Base-by-base conservation (phyloP, 192 early-diverging fungal genomes). In the Mortierella antarctica region DNA sequence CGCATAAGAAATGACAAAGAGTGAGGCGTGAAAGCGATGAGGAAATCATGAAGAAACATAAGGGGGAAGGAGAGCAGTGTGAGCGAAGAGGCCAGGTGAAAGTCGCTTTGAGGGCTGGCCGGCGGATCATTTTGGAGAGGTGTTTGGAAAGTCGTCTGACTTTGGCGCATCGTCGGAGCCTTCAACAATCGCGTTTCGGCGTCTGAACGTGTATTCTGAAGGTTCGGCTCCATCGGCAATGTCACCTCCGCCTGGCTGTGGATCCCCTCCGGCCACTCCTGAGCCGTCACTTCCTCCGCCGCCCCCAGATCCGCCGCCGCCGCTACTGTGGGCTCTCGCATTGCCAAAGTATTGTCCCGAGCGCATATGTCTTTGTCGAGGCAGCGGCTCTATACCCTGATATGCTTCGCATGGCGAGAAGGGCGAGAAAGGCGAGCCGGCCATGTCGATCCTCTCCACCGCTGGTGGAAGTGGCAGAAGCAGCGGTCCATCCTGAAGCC, bases 91-190 rank as follows among this genome's bases (percentile, higher is more conserved):
- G 50, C 1, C 11, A 51, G 17, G 50, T 11, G 13, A 2, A 17
- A 17, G 50, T 51, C 17, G 50, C 50, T 15, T 11, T 11, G 17
- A 51, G 17, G 50, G 50, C 11, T 51, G 50, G 51, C 57, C 40
- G 40, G 18, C 46, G 21, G 47, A 67, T 80, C 77, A 80, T 49
- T 80, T 80, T 31, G 77, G 70, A 7, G 77, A 72, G 12, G 41
- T 45, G 52, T 57, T 71, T 13, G 77, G 63, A 60, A 71, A 80
- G 59, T 80, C 77, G 39, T 80, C 77, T 11, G 77, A 63, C 44
- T 80, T 80, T 59, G 77, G 77, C 48, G 77, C 77, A n/a, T 80
- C 77, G 5, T 80, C 77, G 17, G 70, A 71, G 18, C 77, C 77
- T 18, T 80, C 77, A 7, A 80, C 77, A 58, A 80, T 80, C 14